phyloP scores from a whole-genome alignment of 306 rosid species.

The Gastrolobium villosum region DNA sequence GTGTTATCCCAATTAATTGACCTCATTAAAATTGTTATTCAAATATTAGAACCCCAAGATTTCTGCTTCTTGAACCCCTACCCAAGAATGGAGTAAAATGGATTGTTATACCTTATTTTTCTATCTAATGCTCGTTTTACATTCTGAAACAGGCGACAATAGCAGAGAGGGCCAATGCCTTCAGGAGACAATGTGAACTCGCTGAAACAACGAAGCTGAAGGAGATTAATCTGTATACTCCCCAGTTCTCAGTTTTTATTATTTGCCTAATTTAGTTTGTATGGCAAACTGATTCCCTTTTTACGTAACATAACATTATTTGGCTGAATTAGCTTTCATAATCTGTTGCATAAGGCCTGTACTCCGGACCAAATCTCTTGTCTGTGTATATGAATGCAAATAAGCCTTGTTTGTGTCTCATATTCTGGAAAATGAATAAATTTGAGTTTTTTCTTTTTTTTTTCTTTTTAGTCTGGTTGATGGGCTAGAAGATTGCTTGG shows the following conservation, averaged over 20 bases:
- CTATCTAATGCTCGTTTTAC: conserved; percentile 34
- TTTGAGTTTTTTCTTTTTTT: too few relatives aligned
- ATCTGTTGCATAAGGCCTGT: conserved; percentile 9
- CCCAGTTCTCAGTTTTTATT: conserved; percentile 29
- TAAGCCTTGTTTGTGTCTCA: conserved; percentile 20
- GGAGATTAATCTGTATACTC: conserved; percentile 91
- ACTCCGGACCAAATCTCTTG: not conserved
- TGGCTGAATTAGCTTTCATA: conserved; percentile 30
- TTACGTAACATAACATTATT: conserved; percentile 5
- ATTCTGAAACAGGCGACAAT: conserved; percentile 84
- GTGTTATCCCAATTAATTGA: not conserved
- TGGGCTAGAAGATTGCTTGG: conserved; percentile 1
- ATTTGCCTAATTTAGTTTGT: conserved; percentile 29
- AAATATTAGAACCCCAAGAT: conserved; percentile 14
- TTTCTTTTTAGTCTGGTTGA: not conserved
- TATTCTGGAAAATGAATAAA: not conserved
- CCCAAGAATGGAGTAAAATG: not conserved
- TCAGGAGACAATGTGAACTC: conserved; percentile 95
- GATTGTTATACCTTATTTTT: conserved; percentile 22
- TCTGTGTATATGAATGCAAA: conserved; percentile 9
- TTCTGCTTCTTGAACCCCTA: too few relatives aligned
- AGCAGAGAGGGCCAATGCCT: conserved; percentile 95
- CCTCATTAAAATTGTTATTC: not conserved
- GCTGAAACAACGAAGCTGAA: conserved; percentile 94
- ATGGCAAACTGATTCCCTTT: conserved; percentile 12